Evolutionary conservation across 441 rosid species (phyloP), one percentile per base, ranked within the genome.

Genomic region (Gossypium schwendimanii): DNA sequence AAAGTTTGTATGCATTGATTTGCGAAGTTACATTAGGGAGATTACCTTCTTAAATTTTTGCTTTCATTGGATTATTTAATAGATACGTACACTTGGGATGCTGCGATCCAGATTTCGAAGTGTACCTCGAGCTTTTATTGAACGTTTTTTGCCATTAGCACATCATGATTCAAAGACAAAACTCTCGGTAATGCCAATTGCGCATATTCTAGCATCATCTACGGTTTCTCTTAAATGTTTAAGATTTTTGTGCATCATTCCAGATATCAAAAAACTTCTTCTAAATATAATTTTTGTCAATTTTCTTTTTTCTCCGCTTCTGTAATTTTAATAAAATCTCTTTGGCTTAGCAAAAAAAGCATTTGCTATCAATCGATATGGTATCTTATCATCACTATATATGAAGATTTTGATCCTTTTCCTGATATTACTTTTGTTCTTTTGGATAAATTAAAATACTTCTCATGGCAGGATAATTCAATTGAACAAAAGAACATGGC

Each of bases 51-150:
- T 20, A 53, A 31, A 28, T n/a, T 55, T 63, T 64, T 55, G 20
- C 72, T 73, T 18, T 31, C 36, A 44, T 73, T 58, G 14, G 23
- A 70, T 45, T 44, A 52, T 21, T 80, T 70, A 78, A 65, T 64
- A 95, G 99, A 93, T 95, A 82, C 89, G 97, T 26, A 95, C 97
- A 20, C 92, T 95, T 69, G 97, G 97, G 78, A 93, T 91, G 99
- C 77, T 95, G 77, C 90, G 93, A 76, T 93, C 98, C 64, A 86
- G 98, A 78, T 95, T 93, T 86, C 77, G 81, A 24, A 57, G 82
- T 49, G 83, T 95, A 73, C 99, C 97, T 73, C 44, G 50, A 65
- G 89, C 88, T 69, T 90, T 91, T 80, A 83, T 88, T 76, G 17
- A 67, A 41, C 73, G 21, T 76, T 94, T 95, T 76, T 82, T 90